phyloP scores from a whole-genome alignment of 192 early-diverging fungal genomes.

The Backusella mclennaniae region DNA sequence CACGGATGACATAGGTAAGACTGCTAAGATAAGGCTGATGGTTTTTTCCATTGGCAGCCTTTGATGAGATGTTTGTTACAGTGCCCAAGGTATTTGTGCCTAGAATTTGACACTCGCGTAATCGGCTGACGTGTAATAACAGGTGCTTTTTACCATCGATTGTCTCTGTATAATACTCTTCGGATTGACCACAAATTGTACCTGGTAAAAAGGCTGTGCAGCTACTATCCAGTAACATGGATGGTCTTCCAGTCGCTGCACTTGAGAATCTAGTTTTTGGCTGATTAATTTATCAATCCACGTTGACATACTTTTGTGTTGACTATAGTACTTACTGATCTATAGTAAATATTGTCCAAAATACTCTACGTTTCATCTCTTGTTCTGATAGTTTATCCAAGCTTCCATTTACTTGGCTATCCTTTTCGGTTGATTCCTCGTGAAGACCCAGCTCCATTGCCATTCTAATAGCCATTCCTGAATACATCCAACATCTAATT shows the following conservation, averaged over 20 bases:
- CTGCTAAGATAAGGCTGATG: constrained; percentile 76
- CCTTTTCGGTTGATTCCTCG: constrained; percentile 32
- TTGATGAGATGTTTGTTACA: background rate
- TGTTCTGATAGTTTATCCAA: constrained; percentile 43
- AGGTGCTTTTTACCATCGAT: background rate
- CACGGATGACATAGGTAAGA: constrained; percentile 41
- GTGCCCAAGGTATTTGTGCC: background rate
- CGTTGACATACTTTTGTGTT: background rate
- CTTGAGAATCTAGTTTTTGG: constrained; percentile 30
- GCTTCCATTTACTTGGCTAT: background rate
- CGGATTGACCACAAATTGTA: background rate
- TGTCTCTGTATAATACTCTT: constrained; percentile 9
- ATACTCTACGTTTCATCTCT: constrained; percentile 50
- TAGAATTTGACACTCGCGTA: background rate
- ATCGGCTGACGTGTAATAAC: background rate
- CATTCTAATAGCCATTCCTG: constrained; percentile 46
- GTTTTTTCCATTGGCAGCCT: constrained; percentile 43
- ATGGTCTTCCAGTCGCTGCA: constrained; percentile 46
- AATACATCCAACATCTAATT: constrained; percentile 54
- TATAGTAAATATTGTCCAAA: constrained; percentile 51
- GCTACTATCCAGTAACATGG: constrained; percentile 45
- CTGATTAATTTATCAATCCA: background rate
- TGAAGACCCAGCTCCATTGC: constrained; percentile 54
- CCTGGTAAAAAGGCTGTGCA: constrained; percentile 50
- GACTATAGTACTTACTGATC: constrained; percentile 39